These are phyloP conservation scores for Phylloporus scabripes DNA, from an alignment of 768 basidiomycete species.

Conservation along the genomic window DNA sequence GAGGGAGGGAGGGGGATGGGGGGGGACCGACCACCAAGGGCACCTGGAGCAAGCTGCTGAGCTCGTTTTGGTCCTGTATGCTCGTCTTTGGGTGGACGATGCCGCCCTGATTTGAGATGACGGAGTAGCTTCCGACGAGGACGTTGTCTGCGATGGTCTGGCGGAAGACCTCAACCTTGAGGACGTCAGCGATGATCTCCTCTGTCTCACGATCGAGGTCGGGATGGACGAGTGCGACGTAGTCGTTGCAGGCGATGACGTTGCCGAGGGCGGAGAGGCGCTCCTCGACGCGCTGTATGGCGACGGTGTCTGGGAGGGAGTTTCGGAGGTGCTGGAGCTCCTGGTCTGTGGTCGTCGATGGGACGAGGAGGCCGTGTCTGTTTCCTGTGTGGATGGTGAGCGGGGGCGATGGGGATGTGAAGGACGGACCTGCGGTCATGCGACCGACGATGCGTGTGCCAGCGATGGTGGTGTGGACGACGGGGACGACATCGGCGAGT, in stretches of 20 bases:
- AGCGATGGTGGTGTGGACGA: slow-evolving; percentile 93
- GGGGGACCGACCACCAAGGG: slow-evolving; percentile 80
- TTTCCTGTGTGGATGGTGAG: slow-evolving; percentile 48
- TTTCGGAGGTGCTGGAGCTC: slow-evolving; percentile 98
- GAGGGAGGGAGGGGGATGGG: neutral
- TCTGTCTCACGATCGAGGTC: slow-evolving; percentile 98
- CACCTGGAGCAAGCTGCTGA: slow-evolving; percentile 89
- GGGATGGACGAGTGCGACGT: slow-evolving; percentile 97
- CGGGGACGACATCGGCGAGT: slow-evolving; percentile 86
- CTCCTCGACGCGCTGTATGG: slow-evolving; percentile 95
- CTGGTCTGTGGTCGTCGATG: slow-evolving; percentile 93
- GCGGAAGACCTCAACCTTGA: slow-evolving; percentile 98
- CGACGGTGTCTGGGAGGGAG: slow-evolving; percentile 86
- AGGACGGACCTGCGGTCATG: slow-evolving; percentile 72
- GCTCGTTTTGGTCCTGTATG: slow-evolving; percentile 94
- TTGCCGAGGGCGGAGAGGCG: slow-evolving; percentile 96
- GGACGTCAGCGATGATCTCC: slow-evolving; percentile 98
- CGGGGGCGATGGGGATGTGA: accelerated
- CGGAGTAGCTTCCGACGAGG: slow-evolving; percentile 93
- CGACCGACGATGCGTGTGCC: slow-evolving; percentile 94
- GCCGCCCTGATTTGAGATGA: slow-evolving; percentile 94
- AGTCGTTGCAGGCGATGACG: slow-evolving; percentile 97
- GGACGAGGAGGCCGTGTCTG: slow-evolving; percentile 94
- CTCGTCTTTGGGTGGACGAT: slow-evolving; percentile 97
- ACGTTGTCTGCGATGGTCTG: slow-evolving; percentile 97